These are phyloP conservation scores for Fusarium euwallaceae DNA, from an alignment of 2,329 filamentous ascomycete genomes.

Conservation along the genomic window DNA sequence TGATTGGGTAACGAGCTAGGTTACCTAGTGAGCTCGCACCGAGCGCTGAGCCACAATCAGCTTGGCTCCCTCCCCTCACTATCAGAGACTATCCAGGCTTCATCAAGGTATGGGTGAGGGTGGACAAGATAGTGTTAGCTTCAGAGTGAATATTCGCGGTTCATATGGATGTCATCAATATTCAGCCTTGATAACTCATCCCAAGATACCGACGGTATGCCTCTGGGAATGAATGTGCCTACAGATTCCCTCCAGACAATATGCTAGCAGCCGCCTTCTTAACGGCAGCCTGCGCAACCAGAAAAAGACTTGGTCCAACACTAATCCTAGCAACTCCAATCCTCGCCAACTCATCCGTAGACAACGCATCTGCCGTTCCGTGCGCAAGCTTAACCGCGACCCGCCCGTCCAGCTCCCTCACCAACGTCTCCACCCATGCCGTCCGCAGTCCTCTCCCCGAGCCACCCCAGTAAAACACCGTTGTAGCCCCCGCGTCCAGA, in stretches of 20 bases:
- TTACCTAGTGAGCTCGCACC: background rate
- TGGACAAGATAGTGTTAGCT: background rate
- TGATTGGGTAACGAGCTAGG: background rate
- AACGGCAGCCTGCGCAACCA: slow-evolving; percentile 55
- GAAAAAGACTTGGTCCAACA: slow-evolving; percentile 63
- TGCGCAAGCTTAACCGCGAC: slow-evolving; percentile 62
- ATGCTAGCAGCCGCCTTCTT: slow-evolving; percentile 52
- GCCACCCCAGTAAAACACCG: slow-evolving; percentile 72
- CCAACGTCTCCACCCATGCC: slow-evolving; percentile 62
- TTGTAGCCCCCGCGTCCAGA: slow-evolving; percentile 69
- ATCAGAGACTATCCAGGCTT: background rate
- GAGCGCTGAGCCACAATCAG: background rate
- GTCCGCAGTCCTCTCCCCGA: slow-evolving; percentile 56
- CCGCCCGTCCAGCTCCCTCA: slow-evolving; percentile 61
- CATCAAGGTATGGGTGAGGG: background rate
- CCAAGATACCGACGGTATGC: background rate
- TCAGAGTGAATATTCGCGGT: background rate
- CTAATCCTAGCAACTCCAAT: slow-evolving; percentile 69
- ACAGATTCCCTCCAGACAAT: slow-evolving; percentile 43
- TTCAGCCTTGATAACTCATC: background rate
- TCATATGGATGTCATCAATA: background rate
- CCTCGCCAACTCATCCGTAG: slow-evolving; percentile 58
- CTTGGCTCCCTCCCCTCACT: background rate
- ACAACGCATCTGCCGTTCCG: slow-evolving; percentile 54
- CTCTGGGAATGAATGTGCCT: background rate